Evolutionary conservation across 2,329 filamentous ascomycete genomes (phyloP).

Genomic region (Claviceps paspali): DNA sequence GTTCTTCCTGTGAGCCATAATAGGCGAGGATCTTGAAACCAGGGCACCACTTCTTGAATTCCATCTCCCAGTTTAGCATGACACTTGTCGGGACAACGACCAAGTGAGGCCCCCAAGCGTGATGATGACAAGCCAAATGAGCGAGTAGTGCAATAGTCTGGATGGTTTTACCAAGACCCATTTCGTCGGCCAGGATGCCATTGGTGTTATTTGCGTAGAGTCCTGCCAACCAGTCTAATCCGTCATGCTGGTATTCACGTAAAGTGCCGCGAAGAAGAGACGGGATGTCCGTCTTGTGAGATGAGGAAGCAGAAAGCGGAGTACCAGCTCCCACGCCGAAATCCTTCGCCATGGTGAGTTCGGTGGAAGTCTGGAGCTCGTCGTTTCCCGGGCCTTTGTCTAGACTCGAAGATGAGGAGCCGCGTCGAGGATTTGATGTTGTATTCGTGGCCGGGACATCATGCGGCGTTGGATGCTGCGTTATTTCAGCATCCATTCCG

Average conservation of each 20-base stretch:
- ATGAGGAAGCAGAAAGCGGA: slow-evolving; percentile 13
- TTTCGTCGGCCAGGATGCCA: slow-evolving; percentile 92
- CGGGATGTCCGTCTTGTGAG: slow-evolving; percentile 56
- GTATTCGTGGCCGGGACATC: slow-evolving; percentile 28
- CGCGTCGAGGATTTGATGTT: slow-evolving; percentile 27
- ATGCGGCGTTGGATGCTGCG: slow-evolving; percentile 24
- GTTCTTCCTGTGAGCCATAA: slow-evolving; percentile 86
- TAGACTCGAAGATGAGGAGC: slow-evolving; percentile 31
- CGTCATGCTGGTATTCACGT: slow-evolving; percentile 91
- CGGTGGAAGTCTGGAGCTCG: slow-evolving; percentile 25
- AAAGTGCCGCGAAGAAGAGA: slow-evolving; percentile 75
- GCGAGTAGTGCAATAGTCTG: slow-evolving; percentile 91
- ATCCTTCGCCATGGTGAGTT: slow-evolving; percentile 18
- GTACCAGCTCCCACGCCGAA: slow-evolving; percentile 19
- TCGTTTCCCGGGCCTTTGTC: slow-evolving; percentile 37
- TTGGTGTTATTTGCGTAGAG: slow-evolving; percentile 88
- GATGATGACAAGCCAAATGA: slow-evolving; percentile 77
- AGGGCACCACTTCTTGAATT: slow-evolving; percentile 98
- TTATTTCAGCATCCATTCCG: slow-evolving; percentile 4
- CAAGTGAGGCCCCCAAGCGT: slow-evolving; percentile 90
- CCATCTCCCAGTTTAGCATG: slow-evolving; percentile 99
- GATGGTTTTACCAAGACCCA: slow-evolving; percentile 96
- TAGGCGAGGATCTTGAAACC: slow-evolving; percentile 97
- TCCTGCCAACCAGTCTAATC: slow-evolving; percentile 91
- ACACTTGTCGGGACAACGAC: slow-evolving; percentile 96